Conservation (phyloP, 1,139 yeast species). For the Waltiozyma sp. region DNA sequence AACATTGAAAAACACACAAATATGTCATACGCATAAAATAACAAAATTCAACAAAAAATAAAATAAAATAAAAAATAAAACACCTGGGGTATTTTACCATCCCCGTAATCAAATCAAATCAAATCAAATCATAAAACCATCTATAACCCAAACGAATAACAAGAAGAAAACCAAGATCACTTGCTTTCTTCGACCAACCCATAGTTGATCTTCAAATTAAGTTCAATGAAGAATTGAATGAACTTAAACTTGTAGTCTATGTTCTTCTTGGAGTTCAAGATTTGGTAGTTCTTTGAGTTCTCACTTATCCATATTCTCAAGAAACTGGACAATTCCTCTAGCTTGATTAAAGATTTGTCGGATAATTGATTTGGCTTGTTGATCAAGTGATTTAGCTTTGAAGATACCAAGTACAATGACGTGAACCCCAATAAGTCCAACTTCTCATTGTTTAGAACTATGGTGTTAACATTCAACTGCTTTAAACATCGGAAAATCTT, state of each 20-base stretch:
- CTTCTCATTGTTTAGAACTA: constrained; percentile 5
- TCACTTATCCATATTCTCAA: constrained; percentile 24
- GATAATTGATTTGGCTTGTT: constrained; percentile 10
- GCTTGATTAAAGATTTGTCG: constrained; percentile 10
- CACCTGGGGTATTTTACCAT: no score
- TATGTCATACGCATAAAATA: no score
- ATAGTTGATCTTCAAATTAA: constrained; percentile 17
- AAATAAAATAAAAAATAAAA: no score
- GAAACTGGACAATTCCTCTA: constrained; percentile 20
- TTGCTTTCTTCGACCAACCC: neutral
- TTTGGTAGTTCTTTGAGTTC: constrained; percentile 17
- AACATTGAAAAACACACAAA: no score
- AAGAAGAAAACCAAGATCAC: neutral
- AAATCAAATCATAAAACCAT: neutral
- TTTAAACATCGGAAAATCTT: constrained; percentile 17
- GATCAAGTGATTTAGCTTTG: constrained; percentile 10
- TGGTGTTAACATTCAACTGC: constrained; percentile 14
- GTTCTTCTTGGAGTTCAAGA: constrained; percentile 15
- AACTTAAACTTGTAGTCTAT: constrained; percentile 4
- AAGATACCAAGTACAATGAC: constrained; percentile 17
- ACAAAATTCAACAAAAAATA: no score
- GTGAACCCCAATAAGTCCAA: constrained; percentile 20
- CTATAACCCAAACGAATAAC: neutral
- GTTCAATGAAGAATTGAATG: constrained; percentile 23
- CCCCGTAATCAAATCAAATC: no score